Conservation (phyloP, 768 basidiomycete species). For the Boletellus ananiceps region DNA sequence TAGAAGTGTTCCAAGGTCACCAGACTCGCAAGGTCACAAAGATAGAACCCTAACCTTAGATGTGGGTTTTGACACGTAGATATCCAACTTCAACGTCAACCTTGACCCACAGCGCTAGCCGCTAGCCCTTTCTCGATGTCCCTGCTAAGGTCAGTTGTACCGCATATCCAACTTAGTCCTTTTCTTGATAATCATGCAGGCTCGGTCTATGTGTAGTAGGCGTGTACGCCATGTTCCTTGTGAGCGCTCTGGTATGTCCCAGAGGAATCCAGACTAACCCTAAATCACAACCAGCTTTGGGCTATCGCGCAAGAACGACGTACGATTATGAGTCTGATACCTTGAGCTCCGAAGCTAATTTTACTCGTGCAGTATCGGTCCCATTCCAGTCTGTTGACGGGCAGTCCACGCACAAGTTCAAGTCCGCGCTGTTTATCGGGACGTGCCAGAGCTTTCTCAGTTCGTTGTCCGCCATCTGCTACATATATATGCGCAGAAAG, state of each 20-base stretch:
- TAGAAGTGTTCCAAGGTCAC: too few species aligned
- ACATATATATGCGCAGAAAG: conserved; percentile 62
- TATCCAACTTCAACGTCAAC: not conserved
- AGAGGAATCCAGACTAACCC: conserved; percentile 1
- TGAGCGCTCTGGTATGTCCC: conserved; percentile 34
- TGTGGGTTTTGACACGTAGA: conserved; percentile 28
- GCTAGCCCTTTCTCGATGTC: conserved; percentile 17
- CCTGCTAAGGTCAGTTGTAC: conserved; percentile 20
- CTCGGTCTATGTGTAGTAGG: conserved; percentile 76
- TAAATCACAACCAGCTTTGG: conserved; percentile 56
- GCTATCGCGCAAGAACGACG: conserved; percentile 92
- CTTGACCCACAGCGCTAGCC: not conserved
- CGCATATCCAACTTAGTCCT: not conserved
- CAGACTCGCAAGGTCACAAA: too few species aligned
- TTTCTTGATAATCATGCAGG: conserved; percentile 30
- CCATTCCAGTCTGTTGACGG: conserved; percentile 74
- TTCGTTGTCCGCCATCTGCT: conserved; percentile 70
- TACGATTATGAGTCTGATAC: conserved; percentile 34
- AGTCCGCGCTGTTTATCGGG: conserved; percentile 79
- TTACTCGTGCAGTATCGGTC: conserved; percentile 58
- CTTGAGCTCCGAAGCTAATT: not conserved
- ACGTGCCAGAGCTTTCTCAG: conserved; percentile 81
- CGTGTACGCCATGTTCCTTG: conserved; percentile 92
- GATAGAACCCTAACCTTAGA: conserved; percentile 14
- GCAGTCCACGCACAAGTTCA: conserved; percentile 64